Evolutionary conservation across 495 filamentous ascomycete genomes (phyloP).

Genomic region (Sordaria brevicollis): DNA sequence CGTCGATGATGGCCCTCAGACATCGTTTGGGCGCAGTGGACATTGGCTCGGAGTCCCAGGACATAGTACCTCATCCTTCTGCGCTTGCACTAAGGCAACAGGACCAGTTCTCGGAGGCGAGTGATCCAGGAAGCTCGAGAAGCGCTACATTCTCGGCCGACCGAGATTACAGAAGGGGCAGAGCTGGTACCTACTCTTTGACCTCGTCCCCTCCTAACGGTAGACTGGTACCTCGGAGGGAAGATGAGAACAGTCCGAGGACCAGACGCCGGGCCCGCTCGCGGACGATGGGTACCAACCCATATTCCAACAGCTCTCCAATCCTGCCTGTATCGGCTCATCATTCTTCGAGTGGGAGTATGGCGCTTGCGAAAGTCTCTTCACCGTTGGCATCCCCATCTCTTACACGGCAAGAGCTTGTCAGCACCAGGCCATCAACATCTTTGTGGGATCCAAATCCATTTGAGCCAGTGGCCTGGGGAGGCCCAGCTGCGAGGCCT

Average conservation of each 20-base stretch:
- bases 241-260: constrained; percentile 6
- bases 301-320: constrained; percentile 4
- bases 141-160: constrained; percentile 28
- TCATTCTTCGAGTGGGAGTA: constrained; percentile 3
- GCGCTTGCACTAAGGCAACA: not conserved
- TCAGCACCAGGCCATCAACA: constrained; percentile 10
- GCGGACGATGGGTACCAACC: constrained; percentile 13
- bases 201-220: constrained; percentile 19
- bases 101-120: constrained; percentile 6
- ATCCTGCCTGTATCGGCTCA: constrained; percentile 1
- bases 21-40: not conserved
- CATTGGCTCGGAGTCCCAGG: not conserved
- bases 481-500: constrained; percentile 6
- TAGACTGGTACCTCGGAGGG: constrained; percentile 11
- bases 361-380: constrained; percentile 13
- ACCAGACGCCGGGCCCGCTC: constrained; percentile 10
- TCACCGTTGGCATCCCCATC: constrained; percentile 9
- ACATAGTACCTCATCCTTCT: not conserved
- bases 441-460: constrained; percentile 19
- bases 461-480: constrained; percentile 15
- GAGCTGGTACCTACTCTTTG: constrained; percentile 17
- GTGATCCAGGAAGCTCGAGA: constrained; percentile 17
- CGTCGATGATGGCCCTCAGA: not conserved
- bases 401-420: constrained; percentile 8
- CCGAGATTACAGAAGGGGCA: constrained; percentile 8